Base-by-base conservation (phyloP, 2,329 filamentous ascomycete species). In the Gremmenia infestans region DNA sequence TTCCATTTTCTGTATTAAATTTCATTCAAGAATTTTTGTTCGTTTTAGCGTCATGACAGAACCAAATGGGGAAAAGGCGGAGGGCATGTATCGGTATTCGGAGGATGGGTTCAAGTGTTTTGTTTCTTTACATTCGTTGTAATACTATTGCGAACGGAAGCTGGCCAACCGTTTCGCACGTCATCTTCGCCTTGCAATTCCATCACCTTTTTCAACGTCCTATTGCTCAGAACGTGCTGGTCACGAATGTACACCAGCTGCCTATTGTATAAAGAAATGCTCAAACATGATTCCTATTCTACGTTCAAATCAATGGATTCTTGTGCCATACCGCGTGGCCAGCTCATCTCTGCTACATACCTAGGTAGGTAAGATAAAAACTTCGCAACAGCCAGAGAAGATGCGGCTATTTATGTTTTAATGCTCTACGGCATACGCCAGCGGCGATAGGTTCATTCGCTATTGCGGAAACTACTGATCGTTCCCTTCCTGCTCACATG, bases 11-110 rank as follows among this genome's bases (percentile, higher is more conserved):
- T 70, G 67, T 68, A 69, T 60, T 59, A 70, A 62, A 55, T 61
- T 67, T 60, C 53, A 51, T 61, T 53, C 50, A 56, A 54, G 54
- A 37, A 9, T 48, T 59, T 60, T 66, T 65, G 63, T 59, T 65
- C 63, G 58, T 49, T 62, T 69, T 70, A 70, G 68, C 68, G 68
- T 69, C 64, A 70, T 68, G 68, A 70, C 57, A 60, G 65, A 58
- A 48, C 32, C 39, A 17, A n/a, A 15, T 22, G 49, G 59, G 54
- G 57, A 54, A 50, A 19, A 54, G 58, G 48, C 50, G 57, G 42
- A 19, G 47, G 53, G 60, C 48, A 57, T 61, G 60, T 65, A 59
- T 57, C 28, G 28, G 28, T 12, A 32, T 58, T 52, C 60, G 64
- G 63, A 55, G 58, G 62, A 19, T 52, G 52, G 57, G 55, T 52